Evolutionary conservation across 2,329 filamentous ascomycete genomes (phyloP), one percentile per base, ranked within the genome.

Genomic region (Beauveria varroae): DNA sequence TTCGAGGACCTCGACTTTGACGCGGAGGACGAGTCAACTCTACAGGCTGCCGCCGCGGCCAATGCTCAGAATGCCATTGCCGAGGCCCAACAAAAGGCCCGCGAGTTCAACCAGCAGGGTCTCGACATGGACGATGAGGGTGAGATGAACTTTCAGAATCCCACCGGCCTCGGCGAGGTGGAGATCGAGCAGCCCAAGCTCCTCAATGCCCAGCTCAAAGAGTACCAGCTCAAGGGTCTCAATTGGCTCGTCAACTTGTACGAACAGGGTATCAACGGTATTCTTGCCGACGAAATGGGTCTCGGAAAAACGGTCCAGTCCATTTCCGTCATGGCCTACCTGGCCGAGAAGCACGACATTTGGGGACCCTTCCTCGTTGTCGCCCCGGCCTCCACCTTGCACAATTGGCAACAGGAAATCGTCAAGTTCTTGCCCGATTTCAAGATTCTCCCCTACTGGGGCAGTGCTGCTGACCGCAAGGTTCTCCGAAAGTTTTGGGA

Each of bases 351-450:
- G 69, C 92, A 99, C 79, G 93, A 96, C 71, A 96, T 98, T 67
- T 98, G 93, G 95, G 95, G 95, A 8, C 95, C 95, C 0, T 98
- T 97, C 79, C 77, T 99, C 54, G 95, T 99, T 66, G 96, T 99
- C 64, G 95, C 95, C 0, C 95, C 95, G 0, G 92, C 95, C 0
- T 97, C 93, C 0, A 99, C 95, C 1, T 79, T 99, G 62, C 93
- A 99, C 86, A 99, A 99, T 72, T 99, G 95, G 95, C 93, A 99
- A 74, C 95, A 99, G 74, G 95, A 99, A 79, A 96, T 99, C 66
- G 85, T 90, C 64, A 93, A 86, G 73, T 99, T 99, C 73, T 93
- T 99, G 2, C 95, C 95, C 1, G 86, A 91, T 62, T 86, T 99
- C 74, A 98, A 98, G 76, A 92, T 96, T 34, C 79, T 99, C 41